Percentiles rank a stretch among this genome's conserved stretches.
phyloP scores from a whole-genome alignment of 75 land plant genomes.

The Ceratopteris richardii region DNA sequence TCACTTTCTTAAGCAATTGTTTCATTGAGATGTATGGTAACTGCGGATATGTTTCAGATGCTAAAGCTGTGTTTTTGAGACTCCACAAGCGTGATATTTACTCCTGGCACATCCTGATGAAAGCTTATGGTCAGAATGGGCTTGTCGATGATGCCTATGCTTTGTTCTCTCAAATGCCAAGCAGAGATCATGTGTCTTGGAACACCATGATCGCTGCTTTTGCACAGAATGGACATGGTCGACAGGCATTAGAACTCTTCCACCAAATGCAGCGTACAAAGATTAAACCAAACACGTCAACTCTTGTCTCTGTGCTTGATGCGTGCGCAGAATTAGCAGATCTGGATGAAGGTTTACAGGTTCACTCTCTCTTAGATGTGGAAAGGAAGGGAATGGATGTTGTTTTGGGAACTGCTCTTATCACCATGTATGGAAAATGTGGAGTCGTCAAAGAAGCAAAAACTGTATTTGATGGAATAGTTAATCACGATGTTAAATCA shows the following conservation, averaged over 20 bases:
- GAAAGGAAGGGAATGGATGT: slow-evolving; percentile 14
- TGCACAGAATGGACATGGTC: slow-evolving; percentile 53
- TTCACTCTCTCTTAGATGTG: neutral
- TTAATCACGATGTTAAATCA: slow-evolving; percentile 41
- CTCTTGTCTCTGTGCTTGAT: slow-evolving; percentile 8
- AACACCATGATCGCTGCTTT: slow-evolving; percentile 70
- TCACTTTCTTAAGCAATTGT: slow-evolving; percentile 2
- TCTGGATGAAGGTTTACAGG: neutral
- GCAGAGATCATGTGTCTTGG: slow-evolving; percentile 63
- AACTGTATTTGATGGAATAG: slow-evolving; percentile 42
- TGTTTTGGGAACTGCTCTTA: slow-evolving; percentile 42
- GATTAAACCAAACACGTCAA: slow-evolving; percentile 8
- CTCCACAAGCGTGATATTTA: neutral
- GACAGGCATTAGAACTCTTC: slow-evolving; percentile 44
- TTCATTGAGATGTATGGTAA: slow-evolving; percentile 4
- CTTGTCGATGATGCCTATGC: slow-evolving; percentile 38
- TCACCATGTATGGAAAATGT: slow-evolving; percentile 34
- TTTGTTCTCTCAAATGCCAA: slow-evolving; percentile 38
- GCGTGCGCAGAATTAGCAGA: slow-evolving; percentile 8
- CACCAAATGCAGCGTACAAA: slow-evolving; percentile 34
- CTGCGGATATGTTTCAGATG: neutral
- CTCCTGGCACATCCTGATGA: slow-evolving; percentile 9
- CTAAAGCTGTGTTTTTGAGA: neutral
- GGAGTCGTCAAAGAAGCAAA: slow-evolving; percentile 40
- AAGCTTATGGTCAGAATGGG: slow-evolving; percentile 50